These are phyloP conservation scores for Anthoceros angustus DNA, from an alignment of 225 moss, liverwort and hornwort genomes.

Conservation along the genomic window DNA sequence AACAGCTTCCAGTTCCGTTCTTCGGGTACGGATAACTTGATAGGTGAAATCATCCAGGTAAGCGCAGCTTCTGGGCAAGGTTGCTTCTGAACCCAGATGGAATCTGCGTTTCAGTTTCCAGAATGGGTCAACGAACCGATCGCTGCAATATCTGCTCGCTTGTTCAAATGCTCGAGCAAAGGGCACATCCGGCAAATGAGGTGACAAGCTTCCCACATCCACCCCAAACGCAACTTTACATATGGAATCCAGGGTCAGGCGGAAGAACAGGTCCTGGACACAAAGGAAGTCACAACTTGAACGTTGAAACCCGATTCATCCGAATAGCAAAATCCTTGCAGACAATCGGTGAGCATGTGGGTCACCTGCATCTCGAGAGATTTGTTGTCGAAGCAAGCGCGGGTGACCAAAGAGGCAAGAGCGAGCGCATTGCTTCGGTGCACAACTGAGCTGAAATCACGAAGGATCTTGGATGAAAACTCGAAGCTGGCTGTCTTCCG, in stretches of 20 bases:
- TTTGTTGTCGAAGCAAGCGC: background rate
- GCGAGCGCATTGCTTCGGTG: slow-evolving; percentile 7
- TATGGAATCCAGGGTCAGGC: slow-evolving; percentile 10
- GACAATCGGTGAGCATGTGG: background rate
- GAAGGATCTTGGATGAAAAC: too few relatives aligned
- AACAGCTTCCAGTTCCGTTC: background rate
- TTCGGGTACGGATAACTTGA: slow-evolving; percentile 10
- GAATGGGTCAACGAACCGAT: slow-evolving; percentile 12
- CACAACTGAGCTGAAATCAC: too few relatives aligned
- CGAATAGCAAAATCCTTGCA: too few relatives aligned
- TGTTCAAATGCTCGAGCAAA: slow-evolving; percentile 10
- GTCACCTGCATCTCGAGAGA: slow-evolving; percentile 14
- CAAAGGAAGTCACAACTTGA: background rate
- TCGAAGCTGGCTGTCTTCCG: too few relatives aligned
- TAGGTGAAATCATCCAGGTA: slow-evolving; percentile 11
- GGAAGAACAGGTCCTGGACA: slow-evolving; percentile 13
- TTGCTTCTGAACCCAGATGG: background rate
- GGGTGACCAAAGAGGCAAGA: slow-evolving; percentile 4
- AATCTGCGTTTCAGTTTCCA: slow-evolving; percentile 14
- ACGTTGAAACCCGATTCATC: too few relatives aligned
- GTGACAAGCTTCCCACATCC: background rate
- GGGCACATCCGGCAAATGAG: background rate
- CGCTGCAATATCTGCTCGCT: slow-evolving; percentile 5
- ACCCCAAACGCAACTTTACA: slow-evolving; percentile 14
- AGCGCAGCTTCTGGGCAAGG: slow-evolving; percentile 3